Evolutionary conservation across 352 stramenopile species (phyloP).

Genomic region (Phytophthora podocarpi): DNA sequence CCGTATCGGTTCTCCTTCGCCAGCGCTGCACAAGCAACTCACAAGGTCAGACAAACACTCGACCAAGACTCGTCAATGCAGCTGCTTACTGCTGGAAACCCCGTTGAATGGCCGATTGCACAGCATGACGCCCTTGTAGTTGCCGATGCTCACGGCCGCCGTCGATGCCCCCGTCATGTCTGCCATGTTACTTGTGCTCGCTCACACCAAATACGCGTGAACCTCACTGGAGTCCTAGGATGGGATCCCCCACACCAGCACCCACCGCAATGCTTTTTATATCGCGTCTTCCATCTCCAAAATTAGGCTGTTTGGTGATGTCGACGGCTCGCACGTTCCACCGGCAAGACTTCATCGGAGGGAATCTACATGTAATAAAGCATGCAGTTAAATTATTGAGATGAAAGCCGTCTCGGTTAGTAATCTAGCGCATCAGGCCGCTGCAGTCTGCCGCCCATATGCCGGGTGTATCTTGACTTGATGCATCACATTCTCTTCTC

Average conservation of each 20-base stretch:
- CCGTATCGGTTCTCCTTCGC: conserved; percentile 53
- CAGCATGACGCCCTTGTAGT: conserved; percentile 96
- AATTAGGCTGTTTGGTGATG: no score
- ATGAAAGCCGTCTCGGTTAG: no score
- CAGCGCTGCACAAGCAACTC: conserved; percentile 38
- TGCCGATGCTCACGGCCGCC: conserved; percentile 87
- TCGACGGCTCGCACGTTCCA: no score
- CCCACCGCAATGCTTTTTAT: conserved; percentile 39
- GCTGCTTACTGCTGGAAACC: conserved; percentile 67
- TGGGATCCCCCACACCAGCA: no score
- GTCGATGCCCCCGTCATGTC: conserved; percentile 46
- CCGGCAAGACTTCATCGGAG: no score
- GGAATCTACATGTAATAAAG: not conserved
- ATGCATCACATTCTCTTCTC: not conserved
- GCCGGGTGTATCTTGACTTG: not conserved
- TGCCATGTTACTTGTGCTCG: conserved; percentile 10
- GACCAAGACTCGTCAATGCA: not conserved
- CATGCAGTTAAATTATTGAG: conserved; percentile 8
- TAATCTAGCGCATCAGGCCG: no score
- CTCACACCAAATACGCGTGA: not conserved
- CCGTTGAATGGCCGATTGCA: conserved; percentile 94
- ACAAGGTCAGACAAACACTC: conserved; percentile 12
- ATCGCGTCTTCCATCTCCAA: conserved; percentile 4
- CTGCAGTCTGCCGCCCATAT: not conserved
- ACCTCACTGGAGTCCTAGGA: not conserved